phyloP scores from a whole-genome alignment of 495 filamentous ascomycete species.

The Pyrenula massariospora region DNA sequence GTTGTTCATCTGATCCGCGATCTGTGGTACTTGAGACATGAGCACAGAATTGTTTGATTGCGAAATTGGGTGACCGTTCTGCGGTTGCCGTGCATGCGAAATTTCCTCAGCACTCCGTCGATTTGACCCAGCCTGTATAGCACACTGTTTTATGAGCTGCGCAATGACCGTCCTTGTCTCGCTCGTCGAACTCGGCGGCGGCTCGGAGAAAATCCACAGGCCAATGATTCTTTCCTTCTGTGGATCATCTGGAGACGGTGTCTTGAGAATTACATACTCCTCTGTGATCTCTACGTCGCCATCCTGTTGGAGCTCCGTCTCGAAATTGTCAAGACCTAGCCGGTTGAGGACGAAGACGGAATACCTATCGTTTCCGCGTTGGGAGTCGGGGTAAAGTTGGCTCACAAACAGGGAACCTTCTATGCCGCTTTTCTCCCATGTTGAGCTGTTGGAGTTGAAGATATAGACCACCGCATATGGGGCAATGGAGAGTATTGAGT shows the following conservation, averaged over 20 bases:
- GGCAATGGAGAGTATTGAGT: conserved; percentile 58
- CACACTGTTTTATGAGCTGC: conserved; percentile 41
- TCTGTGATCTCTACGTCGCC: conserved; percentile 46
- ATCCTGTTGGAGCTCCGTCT: conserved; percentile 31
- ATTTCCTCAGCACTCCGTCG: conserved; percentile 29
- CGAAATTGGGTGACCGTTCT: conserved; percentile 21
- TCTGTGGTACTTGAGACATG: conserved; percentile 20
- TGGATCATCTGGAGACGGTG: conserved; percentile 11
- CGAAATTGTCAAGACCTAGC: conserved; percentile 48
- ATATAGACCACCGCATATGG: conserved; percentile 70
- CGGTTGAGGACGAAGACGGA: conserved; percentile 50
- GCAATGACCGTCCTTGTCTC: conserved; percentile 37
- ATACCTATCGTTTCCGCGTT: conserved; percentile 38
- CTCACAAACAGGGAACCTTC: conserved; percentile 81
- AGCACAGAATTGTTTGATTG: conserved; percentile 16
- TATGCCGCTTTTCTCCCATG: conserved; percentile 67
- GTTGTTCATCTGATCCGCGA: conserved; percentile 37
- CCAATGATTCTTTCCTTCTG: conserved; percentile 32
- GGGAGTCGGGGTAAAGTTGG: conserved; percentile 34
- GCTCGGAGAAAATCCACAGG: conserved; percentile 54
- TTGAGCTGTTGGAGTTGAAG: conserved; percentile 40
- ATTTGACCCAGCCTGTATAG: conserved; percentile 34
- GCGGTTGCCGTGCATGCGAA: conserved; percentile 25
- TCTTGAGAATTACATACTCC: conserved; percentile 48
- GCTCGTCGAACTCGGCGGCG: conserved; percentile 39